Evolutionary conservation across 1,284 basidiomycete species (phyloP).

Genomic region (Porogramme epimiltina): DNA sequence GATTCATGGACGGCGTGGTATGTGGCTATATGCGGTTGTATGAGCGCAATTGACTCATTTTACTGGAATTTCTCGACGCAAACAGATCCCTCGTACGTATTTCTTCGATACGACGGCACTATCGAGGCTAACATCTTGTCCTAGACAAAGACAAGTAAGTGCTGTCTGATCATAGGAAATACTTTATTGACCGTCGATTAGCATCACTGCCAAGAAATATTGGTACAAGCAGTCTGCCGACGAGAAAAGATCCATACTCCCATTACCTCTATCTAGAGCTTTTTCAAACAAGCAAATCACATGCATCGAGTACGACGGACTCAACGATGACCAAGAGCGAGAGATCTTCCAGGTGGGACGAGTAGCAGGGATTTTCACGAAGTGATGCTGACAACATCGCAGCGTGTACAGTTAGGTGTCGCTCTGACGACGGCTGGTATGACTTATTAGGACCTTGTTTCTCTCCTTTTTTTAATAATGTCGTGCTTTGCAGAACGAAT

Average conservation of each 20-base stretch:
- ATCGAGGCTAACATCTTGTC: no score
- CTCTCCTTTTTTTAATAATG: neutral
- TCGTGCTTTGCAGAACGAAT: constrained; percentile 40
- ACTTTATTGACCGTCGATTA: constrained; percentile 41
- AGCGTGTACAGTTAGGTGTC: constrained; percentile 50
- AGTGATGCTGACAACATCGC: neutral
- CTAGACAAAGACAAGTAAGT: no score
- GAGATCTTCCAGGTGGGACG: constrained; percentile 81
- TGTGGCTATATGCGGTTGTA: constrained; percentile 27
- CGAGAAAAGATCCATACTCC: constrained; percentile 39
- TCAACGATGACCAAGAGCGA: constrained; percentile 61
- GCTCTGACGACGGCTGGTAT: constrained; percentile 48
- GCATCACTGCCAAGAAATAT: constrained; percentile 45
- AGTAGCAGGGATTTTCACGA: neutral
- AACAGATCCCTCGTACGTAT: no score
- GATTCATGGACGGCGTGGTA: constrained; percentile 76
- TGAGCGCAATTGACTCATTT: no score
- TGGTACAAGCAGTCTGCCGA: constrained; percentile 48
- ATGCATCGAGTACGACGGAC: constrained; percentile 70
- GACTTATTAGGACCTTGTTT: neutral
- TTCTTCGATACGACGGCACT: no score
- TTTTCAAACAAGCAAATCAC: constrained; percentile 72
- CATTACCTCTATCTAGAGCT: constrained; percentile 48
- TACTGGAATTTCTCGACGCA: no score
- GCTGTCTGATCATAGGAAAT: no score